These are phyloP conservation scores for Pichia heedii DNA, from an alignment of 805 yeast species.

Conservation along the genomic window DNA sequence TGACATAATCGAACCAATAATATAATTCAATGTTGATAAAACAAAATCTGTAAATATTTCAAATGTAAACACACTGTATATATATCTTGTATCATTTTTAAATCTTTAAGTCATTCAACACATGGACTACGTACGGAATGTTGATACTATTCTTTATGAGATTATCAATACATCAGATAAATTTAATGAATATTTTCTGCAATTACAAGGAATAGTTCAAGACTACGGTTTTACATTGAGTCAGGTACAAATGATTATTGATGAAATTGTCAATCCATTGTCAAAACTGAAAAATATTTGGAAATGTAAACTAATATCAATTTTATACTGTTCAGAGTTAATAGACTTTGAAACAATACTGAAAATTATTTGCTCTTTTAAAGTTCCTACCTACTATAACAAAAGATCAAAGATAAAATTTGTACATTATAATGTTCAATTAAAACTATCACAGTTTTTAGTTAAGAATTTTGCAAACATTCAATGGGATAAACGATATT, in stretches of 20 bases:
- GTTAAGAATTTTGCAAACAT: constrained; percentile 17
- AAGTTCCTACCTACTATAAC: constrained; percentile 16
- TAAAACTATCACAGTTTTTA: constrained; percentile 15
- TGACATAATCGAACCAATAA: no score
- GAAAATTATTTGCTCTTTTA: constrained; percentile 16
- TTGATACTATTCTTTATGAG: no score
- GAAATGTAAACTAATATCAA: constrained; percentile 12
- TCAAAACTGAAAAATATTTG: constrained; percentile 8
- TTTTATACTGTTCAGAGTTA: constrained; percentile 16
- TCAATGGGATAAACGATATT: constrained; percentile 12
- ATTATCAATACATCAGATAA: neutral
- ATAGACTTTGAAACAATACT: constrained; percentile 18
- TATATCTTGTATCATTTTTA: no score
- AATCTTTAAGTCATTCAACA: no score
- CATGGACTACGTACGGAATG: no score
- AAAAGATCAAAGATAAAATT: constrained; percentile 5
- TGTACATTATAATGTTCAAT: constrained; percentile 15
- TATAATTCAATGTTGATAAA: no score
- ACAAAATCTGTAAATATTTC: no score
- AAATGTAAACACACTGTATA: no score
- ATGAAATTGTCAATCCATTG: constrained; percentile 11
- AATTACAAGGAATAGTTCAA: constrained; percentile 17
- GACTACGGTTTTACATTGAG: constrained; percentile 16
- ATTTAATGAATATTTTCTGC: constrained; percentile 1
- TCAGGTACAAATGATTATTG: constrained; percentile 16